Evolutionary conservation across 1,284 basidiomycete species (phyloP).

Genomic region (Blastosporella zonata): DNA sequence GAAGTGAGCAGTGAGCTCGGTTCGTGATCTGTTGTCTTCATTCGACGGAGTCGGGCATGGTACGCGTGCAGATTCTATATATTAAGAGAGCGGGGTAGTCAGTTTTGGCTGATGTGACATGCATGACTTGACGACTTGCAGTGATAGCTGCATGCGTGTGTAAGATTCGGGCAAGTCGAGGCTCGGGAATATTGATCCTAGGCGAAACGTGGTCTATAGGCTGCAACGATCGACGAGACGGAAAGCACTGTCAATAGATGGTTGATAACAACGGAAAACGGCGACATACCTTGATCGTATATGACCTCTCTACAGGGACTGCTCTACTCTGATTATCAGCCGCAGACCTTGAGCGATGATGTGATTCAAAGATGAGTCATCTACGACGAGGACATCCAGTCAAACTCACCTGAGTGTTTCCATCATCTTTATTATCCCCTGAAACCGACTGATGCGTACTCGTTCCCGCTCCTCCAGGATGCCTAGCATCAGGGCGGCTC

Average conservation of each 20-base stretch:
- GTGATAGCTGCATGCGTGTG: conserved; percentile 24
- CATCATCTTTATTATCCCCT: conserved; percentile 21
- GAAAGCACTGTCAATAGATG: background rate
- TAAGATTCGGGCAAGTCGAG: conserved; percentile 1
- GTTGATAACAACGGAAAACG: conserved; percentile 1
- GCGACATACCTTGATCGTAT: conserved; percentile 1
- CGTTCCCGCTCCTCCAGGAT: conserved; percentile 27
- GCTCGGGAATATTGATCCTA: background rate
- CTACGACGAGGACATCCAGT: background rate
- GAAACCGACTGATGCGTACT: conserved; percentile 25
- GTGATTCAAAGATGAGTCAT: background rate
- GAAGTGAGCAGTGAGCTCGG: conserved; percentile 8
- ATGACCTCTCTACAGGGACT: conserved; percentile 1
- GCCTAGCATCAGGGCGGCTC: conserved; percentile 22
- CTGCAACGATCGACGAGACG: conserved; percentile 7
- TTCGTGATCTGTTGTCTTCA: conserved; percentile 8
- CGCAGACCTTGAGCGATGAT: background rate
- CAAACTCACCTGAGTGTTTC: conserved; percentile 19
- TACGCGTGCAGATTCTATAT: conserved; percentile 27
- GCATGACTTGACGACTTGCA: conserved; percentile 17
- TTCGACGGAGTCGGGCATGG: conserved; percentile 21
- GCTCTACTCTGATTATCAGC: conserved; percentile 1
- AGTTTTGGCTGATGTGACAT: background rate
- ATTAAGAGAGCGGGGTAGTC: background rate
- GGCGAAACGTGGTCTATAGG: background rate